Conservation (phyloP, 1,284 basidiomycete species). For the Austroboletus olivaceoglutinosus region DNA sequence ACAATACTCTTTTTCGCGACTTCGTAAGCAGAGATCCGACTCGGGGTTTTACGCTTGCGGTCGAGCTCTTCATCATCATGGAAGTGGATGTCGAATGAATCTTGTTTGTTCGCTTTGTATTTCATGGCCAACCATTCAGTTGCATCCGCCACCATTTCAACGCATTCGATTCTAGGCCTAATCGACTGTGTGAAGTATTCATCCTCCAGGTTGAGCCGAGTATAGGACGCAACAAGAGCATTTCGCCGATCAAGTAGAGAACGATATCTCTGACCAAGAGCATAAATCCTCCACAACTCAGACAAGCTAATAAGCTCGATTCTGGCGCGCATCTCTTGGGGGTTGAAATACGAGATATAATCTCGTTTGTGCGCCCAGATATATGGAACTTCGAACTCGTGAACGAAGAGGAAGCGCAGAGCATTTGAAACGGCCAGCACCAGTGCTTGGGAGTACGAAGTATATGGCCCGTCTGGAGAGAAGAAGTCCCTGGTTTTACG, state of each 20-base stretch:
- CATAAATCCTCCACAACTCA: slow-evolving; percentile 87
- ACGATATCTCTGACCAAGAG: slow-evolving; percentile 83
- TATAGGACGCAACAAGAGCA: slow-evolving; percentile 63
- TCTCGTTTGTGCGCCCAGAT: slow-evolving; percentile 94
- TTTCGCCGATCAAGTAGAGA: slow-evolving; percentile 76
- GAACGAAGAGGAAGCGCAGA: slow-evolving; percentile 82
- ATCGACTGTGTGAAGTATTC: slow-evolving; percentile 73
- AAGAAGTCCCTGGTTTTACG: slow-evolving; percentile 77
- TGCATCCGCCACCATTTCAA: slow-evolving; percentile 90
- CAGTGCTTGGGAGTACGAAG: slow-evolving; percentile 66
- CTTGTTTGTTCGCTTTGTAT: slow-evolving; percentile 75
- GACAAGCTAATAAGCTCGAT: slow-evolving; percentile 71
- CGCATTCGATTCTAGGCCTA: slow-evolving; percentile 61
- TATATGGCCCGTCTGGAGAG: slow-evolving; percentile 54
- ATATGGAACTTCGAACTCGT: slow-evolving; percentile 92
- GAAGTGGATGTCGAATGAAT: slow-evolving; percentile 59
- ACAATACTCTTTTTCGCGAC: slow-evolving; percentile 78
- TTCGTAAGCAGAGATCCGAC: slow-evolving; percentile 85
- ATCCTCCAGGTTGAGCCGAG: slow-evolving; percentile 60
- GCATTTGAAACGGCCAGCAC: slow-evolving; percentile 80
- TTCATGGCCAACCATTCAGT: slow-evolving; percentile 91
- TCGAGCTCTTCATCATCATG: slow-evolving; percentile 67
- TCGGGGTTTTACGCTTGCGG: slow-evolving; percentile 79
- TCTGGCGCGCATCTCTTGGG: slow-evolving; percentile 50
- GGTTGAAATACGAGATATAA: slow-evolving; percentile 78